These are phyloP conservation scores for Carallia pectinifolia DNA, from an alignment of 345 rosid genomes.

Conservation along the genomic window DNA sequence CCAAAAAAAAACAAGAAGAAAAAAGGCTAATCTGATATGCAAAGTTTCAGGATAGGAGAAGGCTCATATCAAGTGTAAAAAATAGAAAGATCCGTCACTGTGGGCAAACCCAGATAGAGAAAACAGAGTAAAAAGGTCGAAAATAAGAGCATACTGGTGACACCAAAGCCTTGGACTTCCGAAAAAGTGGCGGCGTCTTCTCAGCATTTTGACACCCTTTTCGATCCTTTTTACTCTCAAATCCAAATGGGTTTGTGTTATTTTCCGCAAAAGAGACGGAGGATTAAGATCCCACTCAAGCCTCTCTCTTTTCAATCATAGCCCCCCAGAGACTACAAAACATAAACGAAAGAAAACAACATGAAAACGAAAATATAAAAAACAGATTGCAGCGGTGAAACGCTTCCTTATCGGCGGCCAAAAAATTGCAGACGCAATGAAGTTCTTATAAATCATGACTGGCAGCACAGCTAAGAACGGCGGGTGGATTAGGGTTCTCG, in stretches of 20 bases:
- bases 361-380: no score
- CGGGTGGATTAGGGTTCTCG: no score
- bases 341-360: no score
- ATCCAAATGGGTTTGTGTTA: conserved; percentile 8
- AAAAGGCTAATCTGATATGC: background rate
- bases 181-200: conserved; percentile 27
- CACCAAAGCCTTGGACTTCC: conserved; percentile 26
- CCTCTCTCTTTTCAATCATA: conserved; percentile 61
- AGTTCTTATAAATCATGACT: no score
- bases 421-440: no score
- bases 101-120: conserved; percentile 27
- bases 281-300: conserved; percentile 38
- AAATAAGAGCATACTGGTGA: conserved; percentile 6
- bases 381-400: no score
- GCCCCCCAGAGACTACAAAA: conserved; percentile 21
- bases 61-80: conserved; percentile 65
- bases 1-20: background rate
- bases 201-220: background rate
- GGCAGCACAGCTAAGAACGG: no score
- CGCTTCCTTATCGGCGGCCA: no score
- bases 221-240: conserved; percentile 1
- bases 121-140: background rate
- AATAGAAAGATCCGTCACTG: conserved; percentile 31
- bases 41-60: background rate
- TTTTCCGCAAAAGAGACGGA: no score